A percentile compares a stretch with the other conserved stretches of the same genome.
phyloP scores from a whole-genome alignment of 305 asterid species.

The Fraxinus sp. region DNA sequence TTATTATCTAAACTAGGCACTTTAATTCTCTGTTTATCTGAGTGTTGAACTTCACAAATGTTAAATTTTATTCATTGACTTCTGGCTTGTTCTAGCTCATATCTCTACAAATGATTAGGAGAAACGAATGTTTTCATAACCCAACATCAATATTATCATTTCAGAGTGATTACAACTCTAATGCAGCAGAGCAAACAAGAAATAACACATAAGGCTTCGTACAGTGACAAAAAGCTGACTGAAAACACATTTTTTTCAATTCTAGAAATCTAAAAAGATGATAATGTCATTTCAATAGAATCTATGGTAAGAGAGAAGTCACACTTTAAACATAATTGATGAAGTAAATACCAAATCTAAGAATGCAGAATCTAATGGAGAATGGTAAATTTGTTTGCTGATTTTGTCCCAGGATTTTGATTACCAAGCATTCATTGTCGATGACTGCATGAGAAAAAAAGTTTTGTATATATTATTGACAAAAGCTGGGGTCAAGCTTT shows the following conservation, averaged over 20 bases:
- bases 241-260: neutral
- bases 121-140: neutral
- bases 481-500: neutral
- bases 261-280: neutral
- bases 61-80: neutral
- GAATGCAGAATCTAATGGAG: neutral
- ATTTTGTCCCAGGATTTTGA: neutral
- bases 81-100: neutral
- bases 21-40: neutral
- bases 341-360: neutral
- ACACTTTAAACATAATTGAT: neutral
- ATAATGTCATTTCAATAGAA: neutral
- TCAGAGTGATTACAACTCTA: neutral
- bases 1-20: neutral
- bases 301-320: neutral
- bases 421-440: slow-evolving; percentile 7
- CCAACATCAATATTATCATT: neutral
- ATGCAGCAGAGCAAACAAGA: neutral
- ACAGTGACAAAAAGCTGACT: neutral
- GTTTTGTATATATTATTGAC: neutral
- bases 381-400: neutral
- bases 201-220: neutral
- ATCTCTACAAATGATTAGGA: neutral
- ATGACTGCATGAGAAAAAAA: neutral
- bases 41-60: neutral